Percentiles rank a stretch among this genome's conserved stretches.
Evolutionary conservation across 2,329 filamentous ascomycete genomes (phyloP).

Genomic region (Aspergillus melleus): DNA sequence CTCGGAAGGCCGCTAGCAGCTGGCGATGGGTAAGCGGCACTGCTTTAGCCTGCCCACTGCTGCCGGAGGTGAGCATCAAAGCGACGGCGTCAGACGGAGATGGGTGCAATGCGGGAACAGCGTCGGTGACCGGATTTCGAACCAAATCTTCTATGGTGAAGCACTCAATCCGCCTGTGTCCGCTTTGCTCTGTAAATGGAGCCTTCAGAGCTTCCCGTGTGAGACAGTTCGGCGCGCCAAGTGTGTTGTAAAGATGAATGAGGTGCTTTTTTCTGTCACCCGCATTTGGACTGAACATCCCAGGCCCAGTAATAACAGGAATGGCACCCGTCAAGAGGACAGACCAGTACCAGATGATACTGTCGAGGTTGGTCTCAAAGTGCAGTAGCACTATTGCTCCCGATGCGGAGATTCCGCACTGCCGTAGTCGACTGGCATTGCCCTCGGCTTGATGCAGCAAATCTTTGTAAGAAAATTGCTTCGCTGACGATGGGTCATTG

Average conservation of each 20-base stretch:
- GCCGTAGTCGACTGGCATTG: not conserved
- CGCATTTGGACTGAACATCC: constrained; percentile 1
- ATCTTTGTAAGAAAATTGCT: constrained; percentile 1
- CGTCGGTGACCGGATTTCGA: not conserved
- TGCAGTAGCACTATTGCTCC: not conserved
- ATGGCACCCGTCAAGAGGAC: not conserved
- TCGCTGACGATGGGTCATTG: not conserved
- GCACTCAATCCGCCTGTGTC: not conserved
- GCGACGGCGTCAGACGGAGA: not conserved
- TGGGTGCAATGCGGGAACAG: not conserved
- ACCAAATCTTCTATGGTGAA: not conserved
- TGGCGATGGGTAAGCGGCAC: constrained; percentile 48
- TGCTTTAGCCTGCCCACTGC: constrained; percentile 53
- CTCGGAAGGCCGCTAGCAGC: constrained; percentile 42
- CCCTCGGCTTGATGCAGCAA: constrained; percentile 1
- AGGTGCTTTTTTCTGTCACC: constrained; percentile 1
- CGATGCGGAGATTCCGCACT: not conserved
- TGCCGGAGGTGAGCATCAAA: constrained; percentile 56
- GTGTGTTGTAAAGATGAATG: not conserved
- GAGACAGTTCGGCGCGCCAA: not conserved
- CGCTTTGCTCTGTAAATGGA: not conserved
- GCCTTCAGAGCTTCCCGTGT: not conserved
- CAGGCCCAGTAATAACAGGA: not conserved
- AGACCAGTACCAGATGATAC: constrained; percentile 2
- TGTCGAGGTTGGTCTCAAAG: not conserved